Percentiles rank a stretch among this genome's conserved stretches.
Evolutionary conservation across 208 protist genomes (phyloP).

Genomic region (Herpetomonas samuelpessoai): DNA sequence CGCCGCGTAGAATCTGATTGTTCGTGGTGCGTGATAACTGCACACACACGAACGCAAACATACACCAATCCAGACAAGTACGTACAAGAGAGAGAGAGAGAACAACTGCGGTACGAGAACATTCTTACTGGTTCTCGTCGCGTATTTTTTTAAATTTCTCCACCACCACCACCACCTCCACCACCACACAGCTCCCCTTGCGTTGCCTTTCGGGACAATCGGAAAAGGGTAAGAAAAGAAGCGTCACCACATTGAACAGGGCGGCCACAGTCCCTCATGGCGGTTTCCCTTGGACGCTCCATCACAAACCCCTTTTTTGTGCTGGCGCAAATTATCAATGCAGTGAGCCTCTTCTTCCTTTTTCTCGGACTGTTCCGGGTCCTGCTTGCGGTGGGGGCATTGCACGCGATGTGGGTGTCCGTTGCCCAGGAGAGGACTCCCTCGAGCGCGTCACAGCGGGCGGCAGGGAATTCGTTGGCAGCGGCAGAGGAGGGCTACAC

Average conservation of each 20-base stretch:
- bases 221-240: no score
- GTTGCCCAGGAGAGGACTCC: neutral
- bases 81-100: no score
- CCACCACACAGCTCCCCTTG: no score
- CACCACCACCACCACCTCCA: no score
- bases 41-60: neutral
- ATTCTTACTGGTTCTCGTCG: no score
- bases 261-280: no score
- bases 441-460: neutral
- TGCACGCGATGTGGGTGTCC: slow-evolving; percentile 7
- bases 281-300: slow-evolving; percentile 55
- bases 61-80: neutral
- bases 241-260: no score
- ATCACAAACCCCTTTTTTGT: slow-evolving; percentile 55
- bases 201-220: no score
- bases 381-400: slow-evolving; percentile 29
- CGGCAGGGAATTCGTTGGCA: no score
- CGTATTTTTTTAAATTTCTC: no score
- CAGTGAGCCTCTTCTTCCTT: slow-evolving; percentile 53
- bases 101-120: no score
- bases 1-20: neutral
- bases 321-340: slow-evolving; percentile 61
- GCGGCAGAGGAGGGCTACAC: no score
- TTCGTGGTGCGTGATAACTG: neutral
- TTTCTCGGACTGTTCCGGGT: slow-evolving; percentile 39